Conservation (phyloP, 2,329 filamentous ascomycete species). For the Diaporthe helianthi region DNA sequence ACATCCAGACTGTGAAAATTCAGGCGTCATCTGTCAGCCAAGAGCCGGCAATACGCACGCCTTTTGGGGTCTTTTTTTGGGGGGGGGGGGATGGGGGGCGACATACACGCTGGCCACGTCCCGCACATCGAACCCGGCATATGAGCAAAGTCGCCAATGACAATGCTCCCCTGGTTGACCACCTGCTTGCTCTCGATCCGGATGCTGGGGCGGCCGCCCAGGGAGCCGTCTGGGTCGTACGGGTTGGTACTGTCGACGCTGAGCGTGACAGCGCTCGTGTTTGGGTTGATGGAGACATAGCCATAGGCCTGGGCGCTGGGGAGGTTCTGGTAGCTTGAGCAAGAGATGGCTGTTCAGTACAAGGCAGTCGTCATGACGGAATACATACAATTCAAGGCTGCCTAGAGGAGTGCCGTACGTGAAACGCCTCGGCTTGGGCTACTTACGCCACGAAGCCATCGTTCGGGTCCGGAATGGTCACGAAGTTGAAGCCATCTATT, state of each 20-base stretch:
- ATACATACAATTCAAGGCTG: too few relatives aligned
- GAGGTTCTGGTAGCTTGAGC: constrained; percentile 52
- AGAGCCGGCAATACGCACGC: neutral
- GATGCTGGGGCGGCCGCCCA: constrained; percentile 50
- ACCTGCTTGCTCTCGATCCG: constrained; percentile 53
- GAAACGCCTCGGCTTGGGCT: constrained; percentile 35
- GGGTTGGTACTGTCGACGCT: constrained; percentile 52
- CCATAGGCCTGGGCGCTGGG: constrained; percentile 48
- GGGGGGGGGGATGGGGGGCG: neutral
- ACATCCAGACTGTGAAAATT: constrained; percentile 52
- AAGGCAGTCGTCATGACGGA: neutral
- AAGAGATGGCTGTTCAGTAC: neutral
- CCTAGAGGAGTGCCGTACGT: too few relatives aligned
- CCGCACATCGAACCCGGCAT: constrained; percentile 57
- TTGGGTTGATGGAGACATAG: constrained; percentile 51
- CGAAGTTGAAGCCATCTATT: constrained; percentile 58
- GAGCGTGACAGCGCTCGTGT: constrained; percentile 52
- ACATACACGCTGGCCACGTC: constrained; percentile 50
- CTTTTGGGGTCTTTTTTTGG: neutral
- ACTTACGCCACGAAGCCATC: constrained; percentile 72
- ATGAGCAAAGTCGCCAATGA: constrained; percentile 56
- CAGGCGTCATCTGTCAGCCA: neutral
- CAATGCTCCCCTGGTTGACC: constrained; percentile 52
- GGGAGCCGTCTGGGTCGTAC: constrained; percentile 49
- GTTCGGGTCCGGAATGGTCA: constrained; percentile 64